Percentiles rank a stretch among this genome's conserved stretches.
Evolutionary conservation across 371 early-diverging fungal genomes (phyloP).

Genomic region (Syncephalis plumigaleata): DNA sequence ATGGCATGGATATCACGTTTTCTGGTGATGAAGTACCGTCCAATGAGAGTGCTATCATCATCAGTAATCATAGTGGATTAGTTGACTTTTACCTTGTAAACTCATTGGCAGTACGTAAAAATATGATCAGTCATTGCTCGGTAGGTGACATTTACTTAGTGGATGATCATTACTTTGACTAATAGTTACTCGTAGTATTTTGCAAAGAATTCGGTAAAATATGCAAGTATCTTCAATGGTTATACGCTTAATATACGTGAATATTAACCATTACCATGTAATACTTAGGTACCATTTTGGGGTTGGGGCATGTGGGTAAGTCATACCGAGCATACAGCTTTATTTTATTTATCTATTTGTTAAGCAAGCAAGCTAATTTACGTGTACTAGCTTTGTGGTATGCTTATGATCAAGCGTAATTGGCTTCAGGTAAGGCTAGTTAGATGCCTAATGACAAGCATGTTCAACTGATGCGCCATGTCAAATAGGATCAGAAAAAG

Average conservation of each 20-base stretch:
- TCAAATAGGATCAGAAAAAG: slow-evolving; percentile 28
- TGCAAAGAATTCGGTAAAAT: slow-evolving; percentile 54
- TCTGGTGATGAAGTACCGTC: slow-evolving; percentile 37
- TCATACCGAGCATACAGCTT: neutral
- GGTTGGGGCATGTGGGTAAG: slow-evolving; percentile 46
- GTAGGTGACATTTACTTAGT: slow-evolving; percentile 11
- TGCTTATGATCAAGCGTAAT: slow-evolving; percentile 44
- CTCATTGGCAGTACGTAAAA: slow-evolving; percentile 32
- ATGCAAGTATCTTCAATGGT: slow-evolving; percentile 16
- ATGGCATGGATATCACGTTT: slow-evolving; percentile 39
- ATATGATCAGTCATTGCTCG: slow-evolving; percentile 46
- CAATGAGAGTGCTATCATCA: slow-evolving; percentile 36
- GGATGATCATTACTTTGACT: neutral
- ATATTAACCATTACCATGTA: neutral
- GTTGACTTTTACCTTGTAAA: slow-evolving; percentile 47
- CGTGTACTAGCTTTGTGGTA: slow-evolving; percentile 39
- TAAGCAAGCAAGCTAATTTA: too few species aligned
- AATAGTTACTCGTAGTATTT: slow-evolving; percentile 31
- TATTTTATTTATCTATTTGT: neutral
- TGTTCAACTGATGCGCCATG: neutral
- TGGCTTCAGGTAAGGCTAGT: slow-evolving; percentile 21
- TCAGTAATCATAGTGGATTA: slow-evolving; percentile 42
- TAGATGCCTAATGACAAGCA: neutral
- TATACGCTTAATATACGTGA: too few species aligned
- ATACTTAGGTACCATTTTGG: slow-evolving; percentile 27